phyloP scores from a whole-genome alignment of 805 yeast species.

The Cyberlindnera bimundalis region DNA sequence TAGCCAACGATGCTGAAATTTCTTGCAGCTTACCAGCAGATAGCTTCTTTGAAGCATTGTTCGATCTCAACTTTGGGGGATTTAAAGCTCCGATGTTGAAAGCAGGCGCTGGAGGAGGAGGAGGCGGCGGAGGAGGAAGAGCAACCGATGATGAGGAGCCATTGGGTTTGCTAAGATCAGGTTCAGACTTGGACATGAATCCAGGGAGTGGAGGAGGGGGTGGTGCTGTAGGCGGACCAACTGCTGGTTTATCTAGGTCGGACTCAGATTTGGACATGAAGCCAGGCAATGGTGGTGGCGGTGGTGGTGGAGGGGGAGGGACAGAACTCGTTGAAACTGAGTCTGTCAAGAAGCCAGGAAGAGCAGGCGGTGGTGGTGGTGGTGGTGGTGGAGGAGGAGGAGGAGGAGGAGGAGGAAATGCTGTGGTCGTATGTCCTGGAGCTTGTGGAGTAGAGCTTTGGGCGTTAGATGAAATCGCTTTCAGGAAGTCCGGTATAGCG shows the following conservation, averaged over 20 bases:
- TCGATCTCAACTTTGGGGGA: conserved; percentile 20
- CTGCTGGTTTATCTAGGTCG: neutral
- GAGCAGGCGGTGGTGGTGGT: conserved; percentile 7
- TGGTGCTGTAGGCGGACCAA: conserved; percentile 2
- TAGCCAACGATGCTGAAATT: conserved; percentile 10
- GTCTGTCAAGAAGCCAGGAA: conserved; percentile 1
- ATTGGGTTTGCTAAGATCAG: neutral
- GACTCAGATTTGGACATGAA: neutral
- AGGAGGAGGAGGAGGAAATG: conserved; percentile 1
- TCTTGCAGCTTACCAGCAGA: conserved; percentile 7
- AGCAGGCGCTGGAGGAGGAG: conserved; percentile 26
- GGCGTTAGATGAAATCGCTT: neutral
- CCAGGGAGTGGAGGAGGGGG: conserved; percentile 11
- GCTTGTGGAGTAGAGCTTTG: conserved; percentile 1
- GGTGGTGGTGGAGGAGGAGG: conserved; percentile 1
- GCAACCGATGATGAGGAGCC: neutral
- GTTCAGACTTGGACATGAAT: conserved; percentile 8
- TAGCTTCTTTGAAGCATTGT: conserved; percentile 3
- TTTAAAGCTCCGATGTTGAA: conserved; percentile 18
- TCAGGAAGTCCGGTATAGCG: conserved; percentile 3
- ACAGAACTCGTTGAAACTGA: neutral
- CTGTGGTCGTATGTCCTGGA: no score
- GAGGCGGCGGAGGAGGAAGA: neutral
- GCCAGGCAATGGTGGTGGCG: conserved; percentile 2
- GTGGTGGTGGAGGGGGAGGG: conserved; percentile 8